Conservation (phyloP, 306 rosid species). For the Pyrus communis region DNA sequence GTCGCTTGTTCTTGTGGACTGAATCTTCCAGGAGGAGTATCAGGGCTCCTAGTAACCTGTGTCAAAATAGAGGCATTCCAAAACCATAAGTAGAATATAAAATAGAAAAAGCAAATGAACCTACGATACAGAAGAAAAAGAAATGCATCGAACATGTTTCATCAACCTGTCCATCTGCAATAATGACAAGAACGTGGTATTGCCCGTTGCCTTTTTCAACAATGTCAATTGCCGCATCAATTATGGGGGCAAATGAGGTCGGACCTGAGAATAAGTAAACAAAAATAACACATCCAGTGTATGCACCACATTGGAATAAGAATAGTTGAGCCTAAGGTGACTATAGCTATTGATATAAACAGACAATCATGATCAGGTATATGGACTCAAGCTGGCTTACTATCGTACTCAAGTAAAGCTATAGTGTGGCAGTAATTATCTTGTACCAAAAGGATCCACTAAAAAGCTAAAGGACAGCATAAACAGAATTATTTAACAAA, state of each 20-base stretch:
- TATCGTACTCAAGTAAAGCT: too few relatives aligned
- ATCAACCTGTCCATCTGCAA: slow-evolving; percentile 97
- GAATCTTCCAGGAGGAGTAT: slow-evolving; percentile 46
- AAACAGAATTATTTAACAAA: background rate
- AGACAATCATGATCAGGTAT: background rate
- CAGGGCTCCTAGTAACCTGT: slow-evolving; percentile 73
- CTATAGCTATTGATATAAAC: background rate
- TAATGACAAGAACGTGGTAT: slow-evolving; percentile 92
- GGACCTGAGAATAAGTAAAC: slow-evolving; percentile 50
- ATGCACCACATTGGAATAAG: too few relatives aligned
- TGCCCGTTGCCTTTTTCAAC: slow-evolving; percentile 73
- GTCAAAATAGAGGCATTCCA: background rate
- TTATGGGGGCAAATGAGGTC: slow-evolving; percentile 85
- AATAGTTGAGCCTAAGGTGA: background rate
- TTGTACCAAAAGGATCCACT: background rate
- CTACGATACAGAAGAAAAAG: background rate
- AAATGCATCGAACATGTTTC: background rate
- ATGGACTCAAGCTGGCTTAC: background rate
- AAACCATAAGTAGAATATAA: slow-evolving; percentile 4
- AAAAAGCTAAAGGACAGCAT: background rate
- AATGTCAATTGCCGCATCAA: slow-evolving; percentile 75
- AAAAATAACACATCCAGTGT: background rate
- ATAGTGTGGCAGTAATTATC: too few relatives aligned
- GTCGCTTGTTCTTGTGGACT: slow-evolving; percentile 87
- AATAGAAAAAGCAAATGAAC: background rate